phyloP scores from a whole-genome alignment of 306 rosid species.

The Hippophae tibetana region DNA sequence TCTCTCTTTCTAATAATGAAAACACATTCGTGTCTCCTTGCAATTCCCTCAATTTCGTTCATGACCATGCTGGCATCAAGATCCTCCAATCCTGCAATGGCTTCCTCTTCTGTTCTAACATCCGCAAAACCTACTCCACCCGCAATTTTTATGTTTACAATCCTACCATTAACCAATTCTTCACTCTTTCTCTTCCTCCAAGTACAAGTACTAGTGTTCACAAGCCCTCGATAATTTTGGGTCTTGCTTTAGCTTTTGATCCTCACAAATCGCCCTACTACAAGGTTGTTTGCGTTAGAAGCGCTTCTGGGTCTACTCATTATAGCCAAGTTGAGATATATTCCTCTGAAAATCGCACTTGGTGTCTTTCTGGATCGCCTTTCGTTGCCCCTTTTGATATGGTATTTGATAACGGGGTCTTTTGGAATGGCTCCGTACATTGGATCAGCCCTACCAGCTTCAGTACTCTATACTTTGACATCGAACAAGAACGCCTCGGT shows the following conservation, averaged over 20 bases:
- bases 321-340: conserved; percentile 18
- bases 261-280: conserved; percentile 18
- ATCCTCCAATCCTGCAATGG: conserved; percentile 18
- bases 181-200: conserved; percentile 2
- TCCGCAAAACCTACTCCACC: neutral
- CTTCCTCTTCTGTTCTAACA: conserved; percentile 13
- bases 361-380: conserved; percentile 17
- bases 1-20: neutral
- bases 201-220: neutral
- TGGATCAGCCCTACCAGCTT: conserved; percentile 17
- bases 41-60: conserved; percentile 7
- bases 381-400: neutral
- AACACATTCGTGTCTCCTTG: conserved; percentile 2
- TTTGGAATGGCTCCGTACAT: conserved; percentile 23
- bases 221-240: neutral
- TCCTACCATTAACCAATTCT: conserved; percentile 16
- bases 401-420: conserved; percentile 19
- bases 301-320: neutral
- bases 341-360: conserved; percentile 10
- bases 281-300: conserved; percentile 16
- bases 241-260: conserved; percentile 13
- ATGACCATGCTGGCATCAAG: conserved; percentile 6
- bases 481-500: conserved; percentile 5
- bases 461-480: conserved; percentile 9
- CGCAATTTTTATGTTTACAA: conserved; percentile 16